A percentile compares a stretch with the other conserved stretches of the same genome.
These are phyloP conservation scores for Blastobotrys chiropterorum DNA, from an alignment of 805 yeast species.

Conservation along the genomic window DNA sequence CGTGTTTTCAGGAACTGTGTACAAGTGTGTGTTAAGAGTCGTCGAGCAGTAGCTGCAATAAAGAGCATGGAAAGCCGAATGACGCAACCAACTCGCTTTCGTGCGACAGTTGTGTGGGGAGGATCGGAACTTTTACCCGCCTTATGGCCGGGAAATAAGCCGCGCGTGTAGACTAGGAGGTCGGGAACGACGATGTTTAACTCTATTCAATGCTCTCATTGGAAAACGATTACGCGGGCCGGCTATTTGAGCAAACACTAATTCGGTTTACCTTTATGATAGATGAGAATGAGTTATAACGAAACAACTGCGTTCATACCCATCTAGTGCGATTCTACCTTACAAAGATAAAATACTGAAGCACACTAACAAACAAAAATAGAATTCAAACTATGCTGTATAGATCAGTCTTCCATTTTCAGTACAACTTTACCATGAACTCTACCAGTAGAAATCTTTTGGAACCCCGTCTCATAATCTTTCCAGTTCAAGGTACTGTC, in stretches of 20 bases:
- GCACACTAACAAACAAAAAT: no score
- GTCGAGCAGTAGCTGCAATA: not conserved
- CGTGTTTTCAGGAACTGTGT: not conserved
- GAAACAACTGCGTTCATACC: no score
- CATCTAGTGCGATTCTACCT: no score
- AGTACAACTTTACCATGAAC: conserved; percentile 68
- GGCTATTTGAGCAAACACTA: no score
- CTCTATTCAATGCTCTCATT: no score
- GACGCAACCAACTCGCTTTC: not conserved
- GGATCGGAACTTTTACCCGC: not conserved
- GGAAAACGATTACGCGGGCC: no score
- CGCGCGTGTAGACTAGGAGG: no score
- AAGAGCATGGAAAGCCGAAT: not conserved
- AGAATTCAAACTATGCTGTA: no score
- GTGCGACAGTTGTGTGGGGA: not conserved
- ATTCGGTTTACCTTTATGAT: no score
- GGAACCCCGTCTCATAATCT: conserved; percentile 46
- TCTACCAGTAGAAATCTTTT: conserved; percentile 38
- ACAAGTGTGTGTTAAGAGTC: not conserved
- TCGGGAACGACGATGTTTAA: no score
- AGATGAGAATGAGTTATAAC: no score
- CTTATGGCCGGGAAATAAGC: not conserved
- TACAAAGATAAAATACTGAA: no score
- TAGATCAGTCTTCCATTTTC: conserved; percentile 23
- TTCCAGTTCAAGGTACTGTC: conserved; percentile 49